Percentiles rank a stretch among this genome's conserved stretches.
These are phyloP conservation scores for Rhizoctonia solani DNA, from an alignment of 1,284 basidiomycete species.

Conservation along the genomic window DNA sequence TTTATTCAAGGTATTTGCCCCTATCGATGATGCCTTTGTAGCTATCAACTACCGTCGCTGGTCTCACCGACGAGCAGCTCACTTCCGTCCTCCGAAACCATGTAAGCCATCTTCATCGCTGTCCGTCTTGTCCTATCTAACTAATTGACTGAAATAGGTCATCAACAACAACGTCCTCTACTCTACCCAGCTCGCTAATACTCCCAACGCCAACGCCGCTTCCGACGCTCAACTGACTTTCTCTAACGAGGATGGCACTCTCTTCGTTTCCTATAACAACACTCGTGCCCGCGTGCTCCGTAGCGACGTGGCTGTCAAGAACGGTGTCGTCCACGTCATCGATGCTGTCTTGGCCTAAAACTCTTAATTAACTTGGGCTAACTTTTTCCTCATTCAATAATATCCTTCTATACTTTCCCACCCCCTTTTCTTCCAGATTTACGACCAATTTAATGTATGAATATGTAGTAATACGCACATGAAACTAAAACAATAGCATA, in stretches of 20 bases:
- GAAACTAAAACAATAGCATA: too few species aligned
- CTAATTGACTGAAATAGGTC: slow-evolving; percentile 43
- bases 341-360: slow-evolving; percentile 45
- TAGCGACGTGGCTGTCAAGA: slow-evolving; percentile 48
- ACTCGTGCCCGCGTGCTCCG: slow-evolving; percentile 47
- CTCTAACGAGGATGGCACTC: slow-evolving; percentile 45
- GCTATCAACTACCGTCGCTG: slow-evolving; percentile 15
- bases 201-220: slow-evolving; percentile 45
- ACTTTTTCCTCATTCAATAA: not conserved
- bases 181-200: slow-evolving; percentile 44
- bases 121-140: slow-evolving; percentile 41
- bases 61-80: slow-evolving; percentile 36
- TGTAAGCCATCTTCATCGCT: slow-evolving; percentile 34
- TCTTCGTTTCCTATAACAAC: slow-evolving; percentile 47
- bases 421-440: not conserved
- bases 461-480: too few species aligned
- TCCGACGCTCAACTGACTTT: slow-evolving; percentile 47
- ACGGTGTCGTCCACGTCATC: slow-evolving; percentile 51
- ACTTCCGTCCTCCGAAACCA: slow-evolving; percentile 41
- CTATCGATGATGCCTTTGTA: slow-evolving; percentile 44
- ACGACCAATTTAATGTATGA: too few species aligned
- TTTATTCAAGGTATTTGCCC: slow-evolving; percentile 45
- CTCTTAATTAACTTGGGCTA: not conserved
- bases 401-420: not conserved
- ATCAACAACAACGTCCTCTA: slow-evolving; percentile 47